Evolutionary conservation across 768 basidiomycete genomes (phyloP), one percentile per base, ranked within the genome.

Genomic region (Amanita subjunquillea): DNA sequence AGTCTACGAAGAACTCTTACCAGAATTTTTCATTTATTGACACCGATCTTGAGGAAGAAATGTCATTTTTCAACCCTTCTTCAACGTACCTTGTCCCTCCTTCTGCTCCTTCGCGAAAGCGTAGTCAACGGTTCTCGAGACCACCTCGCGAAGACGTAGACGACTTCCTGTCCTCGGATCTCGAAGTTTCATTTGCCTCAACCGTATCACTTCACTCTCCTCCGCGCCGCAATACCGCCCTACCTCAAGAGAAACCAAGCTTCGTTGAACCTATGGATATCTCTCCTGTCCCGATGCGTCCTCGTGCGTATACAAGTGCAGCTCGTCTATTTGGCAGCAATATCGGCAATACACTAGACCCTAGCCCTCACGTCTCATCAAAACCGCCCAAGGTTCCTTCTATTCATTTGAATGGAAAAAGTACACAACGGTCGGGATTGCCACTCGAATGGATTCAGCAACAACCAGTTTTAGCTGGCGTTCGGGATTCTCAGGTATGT

Each of bases 101-200:
- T 13, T 61, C 73, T 20, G 66, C 67, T 13, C 74, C 72, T 53
- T 66, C 73, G 37, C 74, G 76, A 59, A 80, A 78, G 65, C 73
- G 69, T 52, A 74, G 65, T 53, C 74, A 77, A 57, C 66, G 68
- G 51, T 64, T 69, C 60, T 63, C 66, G 58, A 69, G 48, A 34
- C 47, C 62, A 42, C 59, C 64, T 56, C 67, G 66, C 58, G 74
- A 79, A 59, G 79, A 83, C 54, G 64, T 79, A 50, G 82, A 87
- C 55, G 80, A 83, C 40, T 83, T 80, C 61, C 72, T 82, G 48
- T 79, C 82, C 32, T 84, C 83, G n/a, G 87, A 87, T 60, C 76
- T 89, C 45, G 89, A 91, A 63, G 69, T 82, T 37, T 90, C 88
- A 27, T 91, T 91, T 61, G 86, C 86, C 6, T 89, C 87, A 29